Evolutionary conservation across 2,329 filamentous ascomycete species (phyloP), one percentile per base, ranked within the genome.

Genomic region (Neopestalotiopsis rosae): DNA sequence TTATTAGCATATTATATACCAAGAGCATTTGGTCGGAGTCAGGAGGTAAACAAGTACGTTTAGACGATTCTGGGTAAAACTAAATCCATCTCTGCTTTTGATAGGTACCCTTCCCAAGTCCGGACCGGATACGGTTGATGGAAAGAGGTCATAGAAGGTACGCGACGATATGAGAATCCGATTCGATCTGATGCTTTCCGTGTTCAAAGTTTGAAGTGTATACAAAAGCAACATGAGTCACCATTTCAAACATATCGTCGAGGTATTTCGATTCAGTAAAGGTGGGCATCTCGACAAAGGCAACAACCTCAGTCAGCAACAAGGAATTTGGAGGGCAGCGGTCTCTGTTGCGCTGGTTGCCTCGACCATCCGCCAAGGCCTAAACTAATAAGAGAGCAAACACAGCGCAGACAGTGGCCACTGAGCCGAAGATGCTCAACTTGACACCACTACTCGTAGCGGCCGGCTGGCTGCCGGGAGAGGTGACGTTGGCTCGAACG

Each of bases 1-100:
- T 61, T 52, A 34, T 38, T 66, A 64, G 61, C 61, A 64, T 64
- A 64, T 52, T 52, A 52, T 64, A 64, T 64, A 64, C 61, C 61
- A 64, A 62, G 24, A 28, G 61, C 61, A 64, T 64, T 64, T 64
- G 61, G 61, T 64, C 40, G 61, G 61, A 64, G 61, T 64, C 38
- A 49, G 61, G 61, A 64, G 38, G 61, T 49, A 64, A 45, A 64
- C 40, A 52, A 64, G 61, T 64, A 40, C 38, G 61, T 64, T 64
- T 64, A 28, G 20, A 49, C n/a, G n/a, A 64, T 24, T 62, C 34
- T 40, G 28, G 61, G 38, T 40, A 45, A 64, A 64, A 42, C 24
- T 45, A 32, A 64, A 40, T n/a, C 20, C 34, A 38, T 20, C 20
- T 49, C 40, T 64, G 20, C 38, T 49, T 38, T 45, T 17, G 28